Percentiles rank a stretch among this genome's conserved stretches.
Conservation (phyloP, 2,329 filamentous ascomycete species). For the Colletotrichum lentis region DNA sequence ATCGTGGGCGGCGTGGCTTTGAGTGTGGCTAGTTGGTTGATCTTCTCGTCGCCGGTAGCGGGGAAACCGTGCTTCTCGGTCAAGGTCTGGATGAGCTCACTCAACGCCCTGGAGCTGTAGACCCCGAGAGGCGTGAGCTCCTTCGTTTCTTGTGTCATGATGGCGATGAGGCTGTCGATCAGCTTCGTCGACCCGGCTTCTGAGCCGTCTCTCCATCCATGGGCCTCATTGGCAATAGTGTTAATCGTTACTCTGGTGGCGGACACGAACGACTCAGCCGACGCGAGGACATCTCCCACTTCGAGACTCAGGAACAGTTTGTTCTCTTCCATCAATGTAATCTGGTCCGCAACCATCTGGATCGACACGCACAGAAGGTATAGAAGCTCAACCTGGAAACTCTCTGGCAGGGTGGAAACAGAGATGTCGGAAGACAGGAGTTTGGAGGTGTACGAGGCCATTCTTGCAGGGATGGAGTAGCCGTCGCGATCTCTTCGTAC, state of each 20-base stretch:
- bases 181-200: conserved; percentile 49
- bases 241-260: conserved; percentile 52
- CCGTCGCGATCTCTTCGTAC: conserved; percentile 71
- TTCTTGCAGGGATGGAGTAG: conserved; percentile 76
- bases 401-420: conserved; percentile 50
- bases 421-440: conserved; percentile 59
- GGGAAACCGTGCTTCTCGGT: conserved; percentile 58
- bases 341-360: conserved; percentile 63
- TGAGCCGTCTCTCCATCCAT: conserved; percentile 50
- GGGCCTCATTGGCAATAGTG: conserved; percentile 45
- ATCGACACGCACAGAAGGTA: conserved; percentile 60
- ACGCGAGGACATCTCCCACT: conserved; percentile 46
- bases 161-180: conserved; percentile 53
- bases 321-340: conserved; percentile 54
- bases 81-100: conserved; percentile 58
- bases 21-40: conserved; percentile 56
- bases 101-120: conserved; percentile 63
- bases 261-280: conserved; percentile 56
- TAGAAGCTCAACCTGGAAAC: conserved; percentile 59
- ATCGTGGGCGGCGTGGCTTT: conserved; percentile 57
- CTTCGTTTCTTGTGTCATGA: conserved; percentile 55
- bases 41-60: conserved; percentile 56
- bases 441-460: conserved; percentile 73
- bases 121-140: conserved; percentile 55
- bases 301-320: conserved; percentile 58